A percentile compares a stretch with the other conserved stretches of the same genome.
Conservation (phyloP, 305 asterid genomes). For the Fraxinus sp. region DNA sequence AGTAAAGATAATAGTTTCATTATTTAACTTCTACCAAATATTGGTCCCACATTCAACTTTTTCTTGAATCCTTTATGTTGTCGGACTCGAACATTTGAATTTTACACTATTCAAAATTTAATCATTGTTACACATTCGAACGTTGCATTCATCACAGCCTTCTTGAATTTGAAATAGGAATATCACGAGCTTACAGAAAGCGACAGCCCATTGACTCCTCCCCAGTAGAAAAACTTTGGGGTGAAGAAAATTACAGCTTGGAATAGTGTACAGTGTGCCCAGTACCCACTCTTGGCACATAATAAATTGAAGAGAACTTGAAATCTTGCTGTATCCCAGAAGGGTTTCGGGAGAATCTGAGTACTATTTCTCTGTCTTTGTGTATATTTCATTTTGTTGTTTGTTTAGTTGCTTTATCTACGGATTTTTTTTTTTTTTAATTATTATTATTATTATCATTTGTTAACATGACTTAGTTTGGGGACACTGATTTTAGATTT, state of each 20-base stretch:
- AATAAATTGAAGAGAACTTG: not conserved
- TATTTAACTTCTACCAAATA: not conserved
- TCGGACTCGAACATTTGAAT: not conserved
- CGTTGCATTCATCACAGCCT: slow-evolving; percentile 5
- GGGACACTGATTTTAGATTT: not conserved
- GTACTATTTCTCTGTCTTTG: not conserved
- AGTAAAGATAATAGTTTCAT: not conserved
- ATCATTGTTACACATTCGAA: not conserved
- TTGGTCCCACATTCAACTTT: not conserved
- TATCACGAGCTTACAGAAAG: not conserved
- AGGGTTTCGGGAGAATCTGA: not conserved
- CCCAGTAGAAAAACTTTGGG: not conserved
- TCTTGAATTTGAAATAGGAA: not conserved
- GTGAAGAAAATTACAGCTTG: not conserved
- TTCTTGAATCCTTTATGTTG: not conserved
- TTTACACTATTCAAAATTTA: not conserved
- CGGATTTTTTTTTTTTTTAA: too few relatives aligned
- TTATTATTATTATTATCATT: too few relatives aligned
- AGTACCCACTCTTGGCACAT: not conserved
- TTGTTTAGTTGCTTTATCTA: too few relatives aligned
- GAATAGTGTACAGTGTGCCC: not conserved
- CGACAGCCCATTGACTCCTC: not conserved
- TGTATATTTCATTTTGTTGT: not conserved
- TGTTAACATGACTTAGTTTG: not conserved
- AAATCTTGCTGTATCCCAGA: not conserved